Base-by-base conservation (phyloP, 345 rosid genomes). In the Lenwebbia sp. region DNA sequence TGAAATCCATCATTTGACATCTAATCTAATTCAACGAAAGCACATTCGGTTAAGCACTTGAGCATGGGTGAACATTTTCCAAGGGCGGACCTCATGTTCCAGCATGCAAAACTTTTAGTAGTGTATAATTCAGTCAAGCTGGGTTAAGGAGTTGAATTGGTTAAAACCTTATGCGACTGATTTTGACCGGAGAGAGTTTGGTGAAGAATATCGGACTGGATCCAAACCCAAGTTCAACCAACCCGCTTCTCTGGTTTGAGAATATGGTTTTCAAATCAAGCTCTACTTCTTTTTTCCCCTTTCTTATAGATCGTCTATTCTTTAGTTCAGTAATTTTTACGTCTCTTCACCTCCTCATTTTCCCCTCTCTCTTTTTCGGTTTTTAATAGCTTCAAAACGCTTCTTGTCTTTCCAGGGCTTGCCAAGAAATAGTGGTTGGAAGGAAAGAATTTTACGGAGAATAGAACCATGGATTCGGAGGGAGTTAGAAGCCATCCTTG, bases 381-480 rank as follows among this genome's bases (percentile, higher is more conserved):
- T 44, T 30, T 15, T 44, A 21, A 75, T 65, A 40, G 81, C 47
- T 37, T 23, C 60, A 54, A 17, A 83, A 12, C 5, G 52, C 2
- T 52, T 28, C 17, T 55, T 4, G 6, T 86, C 53, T 83, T 86
- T 85, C 62, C 54, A 57, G 98, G 86, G 85, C 70, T 53, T 50
- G 52, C 52, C 84, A 26, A 82, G 89, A 87, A 87, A 87, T 84
- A 89, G 85, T 88, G 88, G 82, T 57, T 50, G 60, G 33, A 93
- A 88, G 87, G 92, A 91, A 84, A 90, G 76, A 82, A 74, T 92
- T 11, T 28, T 83, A 84, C 90, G 86, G 87, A 93, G 89, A 87
- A 87, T 91, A 85, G 93, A 92, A 84, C 94, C 98, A n/a, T 96
- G 98, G 98, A 90, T 94, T 56, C 84, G 65, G 84, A 94, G 99